These are phyloP conservation scores for Eimeria falciformis DNA, from an alignment of 169 alveolate species.

Conservation along the genomic window DNA sequence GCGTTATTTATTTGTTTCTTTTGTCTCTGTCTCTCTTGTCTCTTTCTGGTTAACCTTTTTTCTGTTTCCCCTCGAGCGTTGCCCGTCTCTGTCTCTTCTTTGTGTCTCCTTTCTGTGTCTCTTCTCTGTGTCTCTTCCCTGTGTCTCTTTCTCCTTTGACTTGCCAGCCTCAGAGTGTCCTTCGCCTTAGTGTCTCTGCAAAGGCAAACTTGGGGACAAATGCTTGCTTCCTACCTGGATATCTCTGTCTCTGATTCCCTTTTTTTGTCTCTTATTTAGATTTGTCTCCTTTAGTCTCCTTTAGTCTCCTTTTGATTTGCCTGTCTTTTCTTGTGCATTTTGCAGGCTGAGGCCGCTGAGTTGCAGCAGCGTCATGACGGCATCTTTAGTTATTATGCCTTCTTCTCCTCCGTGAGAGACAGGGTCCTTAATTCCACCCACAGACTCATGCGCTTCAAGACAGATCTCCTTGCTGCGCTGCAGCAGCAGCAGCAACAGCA, in stretches of 20 bases:
- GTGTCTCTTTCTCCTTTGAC: too few species aligned
- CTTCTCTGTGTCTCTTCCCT: too few species aligned
- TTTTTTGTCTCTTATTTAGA: neutral
- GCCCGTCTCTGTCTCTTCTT: neutral
- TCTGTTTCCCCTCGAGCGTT: too few species aligned
- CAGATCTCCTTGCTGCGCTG: neutral
- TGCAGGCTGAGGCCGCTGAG: constrained; percentile 36
- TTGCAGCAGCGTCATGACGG: constrained; percentile 39
- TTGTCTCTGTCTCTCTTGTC: neutral
- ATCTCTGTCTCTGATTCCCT: neutral
- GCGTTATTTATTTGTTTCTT: too few species aligned
- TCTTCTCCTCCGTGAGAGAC: constrained; percentile 14
- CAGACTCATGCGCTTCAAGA: constrained; percentile 51
- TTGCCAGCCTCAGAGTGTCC: too few species aligned
- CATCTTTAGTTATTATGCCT: constrained; percentile 37
- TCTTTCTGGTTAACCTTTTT: too few species aligned
- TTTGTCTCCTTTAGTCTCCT: neutral
- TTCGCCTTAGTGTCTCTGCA: too few species aligned
- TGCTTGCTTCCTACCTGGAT: too few species aligned
- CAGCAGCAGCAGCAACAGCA: constrained; percentile 29
- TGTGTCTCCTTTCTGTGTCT: too few species aligned
- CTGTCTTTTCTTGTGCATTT: neutral
- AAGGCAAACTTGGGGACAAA: too few species aligned
- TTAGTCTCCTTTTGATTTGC: neutral
- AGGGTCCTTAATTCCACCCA: constrained; percentile 47